Evolutionary conservation across 176 grass and related monocot genomes (phyloP), one percentile per base, ranked within the genome.

Genomic region (Elymus sibiricus): DNA sequence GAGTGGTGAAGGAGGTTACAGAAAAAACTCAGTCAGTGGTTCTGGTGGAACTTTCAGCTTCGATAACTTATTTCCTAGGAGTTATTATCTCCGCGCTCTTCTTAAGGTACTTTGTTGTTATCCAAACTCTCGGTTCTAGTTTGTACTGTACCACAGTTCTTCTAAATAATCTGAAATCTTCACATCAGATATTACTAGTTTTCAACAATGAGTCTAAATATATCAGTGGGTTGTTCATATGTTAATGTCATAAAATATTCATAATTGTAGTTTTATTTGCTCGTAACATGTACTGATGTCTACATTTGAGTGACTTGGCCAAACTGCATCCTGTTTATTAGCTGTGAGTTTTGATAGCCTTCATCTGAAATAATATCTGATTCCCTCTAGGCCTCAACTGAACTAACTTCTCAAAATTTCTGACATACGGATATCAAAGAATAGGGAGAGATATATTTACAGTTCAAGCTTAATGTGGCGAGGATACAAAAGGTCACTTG

Each of bases 1-100:
- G 83, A 99, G 94, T 87, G 94, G 97, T 7, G 97, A 99, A 81
- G 92, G 92, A 88, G 94, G 94, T 25, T 99, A 96, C 88, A 88
- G 97, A 91, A 99, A 99, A 82, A 99, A 99, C 80, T 94, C 97
- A 74, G 78, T 94, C 85, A 92, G 92, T 89, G 89, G 88, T 78
- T 70, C 82, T 78, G 90, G 90, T 88, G 94, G 97, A 84, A 84
- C 82, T 77, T 99, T 99, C 84, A 88, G 79, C 46, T 99, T 99
- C 82, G 81, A 86, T 64, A 88, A 96, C 80, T 92, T 99, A 86
- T 96, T 96, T 85, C 97, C 94, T 60, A 94, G 97, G 89, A 94
- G 90, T 81, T 99, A 96, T 82, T 99, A 94, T 92, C 88, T 99
- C 34, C 90, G 94, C 9, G 94, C 97, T 43, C 88, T 99, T 73